Evolutionary conservation across 345 rosid genomes (phyloP), one percentile per base, ranked within the genome.

Genomic region (Triadica sebifera): DNA sequence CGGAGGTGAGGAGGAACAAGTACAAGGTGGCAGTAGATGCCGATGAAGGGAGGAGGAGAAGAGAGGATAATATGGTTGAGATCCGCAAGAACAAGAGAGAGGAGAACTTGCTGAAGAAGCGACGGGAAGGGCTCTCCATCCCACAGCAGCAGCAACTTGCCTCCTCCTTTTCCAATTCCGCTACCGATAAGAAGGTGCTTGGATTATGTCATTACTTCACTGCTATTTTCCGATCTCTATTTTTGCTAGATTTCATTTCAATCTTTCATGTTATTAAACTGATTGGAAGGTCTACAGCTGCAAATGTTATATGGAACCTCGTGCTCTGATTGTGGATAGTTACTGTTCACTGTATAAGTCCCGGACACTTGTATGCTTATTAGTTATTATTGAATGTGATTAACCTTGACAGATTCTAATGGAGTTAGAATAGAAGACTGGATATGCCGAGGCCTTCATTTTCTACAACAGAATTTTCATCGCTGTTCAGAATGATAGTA

Each of bases 41-140:
- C 41, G 82, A 75, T 37, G 82, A 79, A 52, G 79, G 78, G 69
- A 39, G 78, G 67, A 25, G 82, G 71, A 64, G 82, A 71, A 74
- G 82, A 67, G 82, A 79, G 67, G 76, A 79, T 34, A 79, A 75
- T 22, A 70, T 75, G 79, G 79, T 79, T 57, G 78, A 74, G 73
- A 79, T 79, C 72, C 75, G 82, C 34, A 79, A 74, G 82, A 74
- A 59, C 20, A 70, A 70, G 65, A 65, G 78, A 50, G 78, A 75
- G 66, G 78, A 74, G 69, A 70, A 50, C 78, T 67, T 75, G 69
- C 73, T 38, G 69, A 79, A 79, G 82, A 79, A 75, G 76, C 76
- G 82, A 0, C 75, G 76, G 20, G 76, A 79, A 52, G 78, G 78
- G 15, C 68, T 79, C 34, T 29, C 34, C 34, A 29, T 29, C 22